Evolutionary conservation across 2,329 filamentous ascomycete genomes (phyloP).

Genomic region (Paraconiothyrium sp.): DNA sequence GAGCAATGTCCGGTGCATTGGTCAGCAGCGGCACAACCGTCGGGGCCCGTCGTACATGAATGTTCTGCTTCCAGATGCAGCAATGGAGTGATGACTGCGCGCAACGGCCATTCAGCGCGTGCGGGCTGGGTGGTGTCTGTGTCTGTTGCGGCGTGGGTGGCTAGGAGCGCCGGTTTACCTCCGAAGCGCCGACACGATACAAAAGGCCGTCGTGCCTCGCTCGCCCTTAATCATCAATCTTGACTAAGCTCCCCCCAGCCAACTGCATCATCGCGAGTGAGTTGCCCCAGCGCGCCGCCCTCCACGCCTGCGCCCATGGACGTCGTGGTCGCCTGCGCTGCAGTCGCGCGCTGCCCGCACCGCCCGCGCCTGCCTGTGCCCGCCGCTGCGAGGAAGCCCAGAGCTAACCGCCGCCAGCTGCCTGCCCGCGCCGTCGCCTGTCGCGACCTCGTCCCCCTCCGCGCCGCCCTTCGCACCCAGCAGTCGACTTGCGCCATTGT

Average conservation of each 20-base stretch:
- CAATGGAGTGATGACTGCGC: not conserved
- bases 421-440: slow-evolving; percentile 16
- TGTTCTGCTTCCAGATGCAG: slow-evolving; percentile 2
- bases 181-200: slow-evolving; percentile 1
- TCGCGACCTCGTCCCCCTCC: slow-evolving; percentile 8
- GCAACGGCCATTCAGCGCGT: not conserved
- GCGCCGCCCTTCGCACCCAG: slow-evolving; percentile 9
- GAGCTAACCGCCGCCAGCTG: slow-evolving; percentile 25
- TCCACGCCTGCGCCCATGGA: not conserved
- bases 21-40: slow-evolving; percentile 15
- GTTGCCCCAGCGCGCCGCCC: slow-evolving; percentile 13
- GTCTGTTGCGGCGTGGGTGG: slow-evolving; percentile 8
- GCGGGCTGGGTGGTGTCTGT: not conserved
- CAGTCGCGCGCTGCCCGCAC: slow-evolving; percentile 11
- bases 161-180: not conserved
- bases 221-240: slow-evolving; percentile 28
- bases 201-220: not conserved
- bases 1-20: slow-evolving; percentile 4
- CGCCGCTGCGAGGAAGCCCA: slow-evolving; percentile 1
- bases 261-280: slow-evolving; percentile 22
- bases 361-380: slow-evolving; percentile 6
- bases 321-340: not conserved
- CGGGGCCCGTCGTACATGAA: slow-evolving; percentile 23
- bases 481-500: slow-evolving; percentile 20
- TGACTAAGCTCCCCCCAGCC: slow-evolving; percentile 25